Conservation (phyloP, 805 yeast species). For the Candida morakotiae region DNA sequence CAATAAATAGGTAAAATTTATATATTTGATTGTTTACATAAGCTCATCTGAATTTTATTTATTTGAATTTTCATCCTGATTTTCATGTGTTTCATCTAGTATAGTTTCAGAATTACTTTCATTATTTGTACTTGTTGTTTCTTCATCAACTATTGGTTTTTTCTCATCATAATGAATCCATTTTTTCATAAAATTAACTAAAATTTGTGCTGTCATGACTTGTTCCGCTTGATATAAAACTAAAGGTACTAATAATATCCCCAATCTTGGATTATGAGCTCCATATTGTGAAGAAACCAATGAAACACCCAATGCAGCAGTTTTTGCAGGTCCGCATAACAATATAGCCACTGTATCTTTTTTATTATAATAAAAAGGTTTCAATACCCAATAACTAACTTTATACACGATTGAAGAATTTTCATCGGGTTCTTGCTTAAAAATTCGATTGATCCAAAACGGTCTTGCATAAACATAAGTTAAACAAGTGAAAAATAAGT, state of each 20-base stretch:
- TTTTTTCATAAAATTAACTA: slow-evolving; percentile 60
- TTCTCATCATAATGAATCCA: slow-evolving; percentile 54
- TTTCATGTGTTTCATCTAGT: slow-evolving; percentile 3
- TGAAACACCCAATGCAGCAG: slow-evolving; percentile 89
- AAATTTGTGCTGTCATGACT: slow-evolving; percentile 73
- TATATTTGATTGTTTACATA: not conserved
- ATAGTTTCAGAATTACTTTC: slow-evolving; percentile 6
- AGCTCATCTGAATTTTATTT: not conserved
- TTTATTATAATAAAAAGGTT: slow-evolving; percentile 69
- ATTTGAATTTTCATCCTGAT: not conserved
- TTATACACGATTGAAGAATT: slow-evolving; percentile 42
- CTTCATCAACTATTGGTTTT: slow-evolving; percentile 11
- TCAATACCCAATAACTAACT: slow-evolving; percentile 38
- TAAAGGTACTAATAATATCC: slow-evolving; percentile 72
- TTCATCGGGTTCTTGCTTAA: slow-evolving; percentile 46
- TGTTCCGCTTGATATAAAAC: slow-evolving; percentile 87
- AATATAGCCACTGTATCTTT: slow-evolving; percentile 73
- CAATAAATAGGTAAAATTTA: no score
- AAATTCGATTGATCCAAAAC: slow-evolving; percentile 38
- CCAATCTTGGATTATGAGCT: slow-evolving; percentile 52
- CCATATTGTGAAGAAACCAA: slow-evolving; percentile 80
- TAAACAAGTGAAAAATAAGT: slow-evolving; percentile 67
- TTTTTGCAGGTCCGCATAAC: slow-evolving; percentile 90
- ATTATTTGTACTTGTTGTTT: slow-evolving; percentile 7
- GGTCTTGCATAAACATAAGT: slow-evolving; percentile 64